phyloP scores from a whole-genome alignment of 805 yeast species.

The Cephaloascus albidus region DNA sequence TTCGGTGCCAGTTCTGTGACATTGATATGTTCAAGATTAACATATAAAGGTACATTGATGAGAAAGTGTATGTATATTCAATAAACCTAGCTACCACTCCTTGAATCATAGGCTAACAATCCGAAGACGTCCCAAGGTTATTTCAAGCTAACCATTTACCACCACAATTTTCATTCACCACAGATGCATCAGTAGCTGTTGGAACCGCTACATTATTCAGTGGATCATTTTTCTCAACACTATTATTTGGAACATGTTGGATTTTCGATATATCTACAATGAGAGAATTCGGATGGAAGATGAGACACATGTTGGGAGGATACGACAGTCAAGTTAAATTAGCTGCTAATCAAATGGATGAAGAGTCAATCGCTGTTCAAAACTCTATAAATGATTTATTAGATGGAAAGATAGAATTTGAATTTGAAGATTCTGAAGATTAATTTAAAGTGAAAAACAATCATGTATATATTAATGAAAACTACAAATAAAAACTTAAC shows the following conservation, averaged over 20 bases:
- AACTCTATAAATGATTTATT: constrained; percentile 42
- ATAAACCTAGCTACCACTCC: background rate
- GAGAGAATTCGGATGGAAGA: constrained; percentile 61
- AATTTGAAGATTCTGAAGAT: constrained; percentile 2
- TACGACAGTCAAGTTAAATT: constrained; percentile 43
- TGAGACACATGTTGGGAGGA: constrained; percentile 63
- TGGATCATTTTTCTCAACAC: constrained; percentile 62
- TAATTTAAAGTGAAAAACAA: no score
- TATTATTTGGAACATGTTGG: constrained; percentile 73
- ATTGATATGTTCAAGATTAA: constrained; percentile 61
- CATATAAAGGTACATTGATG: constrained; percentile 63
- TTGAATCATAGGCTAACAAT: no score
- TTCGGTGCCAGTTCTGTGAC: constrained; percentile 67
- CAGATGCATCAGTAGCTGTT: constrained; percentile 81
- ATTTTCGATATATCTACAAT: constrained; percentile 59
- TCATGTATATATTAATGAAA: no score
- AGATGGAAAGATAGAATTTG: constrained; percentile 31
- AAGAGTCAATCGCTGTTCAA: constrained; percentile 49
- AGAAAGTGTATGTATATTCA: constrained; percentile 44
- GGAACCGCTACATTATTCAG: constrained; percentile 74
- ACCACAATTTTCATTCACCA: constrained; percentile 70
- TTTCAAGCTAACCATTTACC: constrained; percentile 84
- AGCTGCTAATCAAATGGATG: constrained; percentile 35
- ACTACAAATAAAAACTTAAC: no score
- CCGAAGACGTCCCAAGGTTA: constrained; percentile 55